Evolutionary conservation across 2,329 filamentous ascomycete species (phyloP).

Genomic region (Saccharata proteae): DNA sequence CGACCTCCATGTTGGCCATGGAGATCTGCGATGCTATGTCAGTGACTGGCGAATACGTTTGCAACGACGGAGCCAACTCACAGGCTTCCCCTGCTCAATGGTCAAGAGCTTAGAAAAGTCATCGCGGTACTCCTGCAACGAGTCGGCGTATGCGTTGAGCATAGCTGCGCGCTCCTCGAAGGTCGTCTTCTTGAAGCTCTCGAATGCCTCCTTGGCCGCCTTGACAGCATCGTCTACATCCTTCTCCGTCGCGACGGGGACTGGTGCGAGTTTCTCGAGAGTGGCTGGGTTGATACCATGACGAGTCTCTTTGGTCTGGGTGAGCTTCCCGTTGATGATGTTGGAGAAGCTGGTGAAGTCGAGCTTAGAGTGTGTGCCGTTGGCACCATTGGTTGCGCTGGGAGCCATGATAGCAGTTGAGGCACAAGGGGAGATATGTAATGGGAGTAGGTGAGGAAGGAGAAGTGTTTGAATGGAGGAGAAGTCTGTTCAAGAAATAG

Average conservation of each 20-base stretch:
- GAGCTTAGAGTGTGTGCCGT: not conserved
- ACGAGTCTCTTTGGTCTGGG: slow-evolving; percentile 29
- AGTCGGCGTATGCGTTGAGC: slow-evolving; percentile 13
- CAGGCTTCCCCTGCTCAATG: slow-evolving; percentile 17
- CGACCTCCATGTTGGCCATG: slow-evolving; percentile 13
- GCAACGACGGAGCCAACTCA: not conserved
- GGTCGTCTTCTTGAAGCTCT: slow-evolving; percentile 26
- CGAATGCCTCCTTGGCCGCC: slow-evolving; percentile 32
- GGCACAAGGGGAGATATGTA: not conserved
- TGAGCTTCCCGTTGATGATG: slow-evolving; percentile 36
- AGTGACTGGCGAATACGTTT: not conserved
- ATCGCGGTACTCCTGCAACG: slow-evolving; percentile 9
- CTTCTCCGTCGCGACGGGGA: slow-evolving; percentile 32
- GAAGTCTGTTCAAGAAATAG: no score
- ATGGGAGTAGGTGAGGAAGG: not conserved
- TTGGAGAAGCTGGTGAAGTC: slow-evolving; percentile 19
- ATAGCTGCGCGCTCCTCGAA: slow-evolving; percentile 13
- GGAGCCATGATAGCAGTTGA: no score
- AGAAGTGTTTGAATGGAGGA: not conserved
- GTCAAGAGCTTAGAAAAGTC: slow-evolving; percentile 15
- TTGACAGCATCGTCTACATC: slow-evolving; percentile 39
- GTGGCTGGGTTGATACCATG: slow-evolving; percentile 40
- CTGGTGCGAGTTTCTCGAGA: slow-evolving; percentile 31
- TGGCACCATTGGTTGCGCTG: not conserved
- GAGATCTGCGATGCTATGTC: slow-evolving; percentile 8